Base-by-base conservation (phyloP, 148 eudicot species). In the Rhododendron kiyosumense region DNA sequence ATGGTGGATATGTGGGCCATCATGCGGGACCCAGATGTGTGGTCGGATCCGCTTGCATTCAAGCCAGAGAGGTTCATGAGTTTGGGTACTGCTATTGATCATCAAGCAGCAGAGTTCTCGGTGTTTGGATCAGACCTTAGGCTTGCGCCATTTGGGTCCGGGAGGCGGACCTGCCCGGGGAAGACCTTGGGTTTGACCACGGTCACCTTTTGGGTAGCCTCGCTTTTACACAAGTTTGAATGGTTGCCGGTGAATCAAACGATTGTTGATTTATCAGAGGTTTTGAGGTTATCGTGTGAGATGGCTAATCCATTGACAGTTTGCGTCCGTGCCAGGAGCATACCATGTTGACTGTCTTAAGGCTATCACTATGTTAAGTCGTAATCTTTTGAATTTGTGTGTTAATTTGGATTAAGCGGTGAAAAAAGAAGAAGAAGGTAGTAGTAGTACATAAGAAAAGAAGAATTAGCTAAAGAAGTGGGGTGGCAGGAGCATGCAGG, bases 71-170 rank as follows among this genome's bases (percentile, higher is more conserved):
- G 95, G 81, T 94, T 94, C 34, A 1, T 88, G 71, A 3, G 59
- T 34, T 69, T 65, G 0, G 63, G 46, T 59, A 8, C 69, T 63
- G 34, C 15, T 11, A 1, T 4, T 67, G 74, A 10, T 26, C 15
- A 13, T 69, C 18, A 69, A 1, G 34, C 34, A 13, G 12, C 20
- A 4, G 32, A 52, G 7, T 86, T 94, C 81, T 92, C 95, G 17
- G 87, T 93, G 11, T 59, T 91, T 24, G 96, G 97, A 36, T 93
- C 94, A 0, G 98, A 96, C 30, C 78, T 96, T 61, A 91, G 97
- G 88, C 90, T 96, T 0, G 98, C 98, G 0, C 98, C 98, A 0
- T 96, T 96, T 41, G 98, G 98, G 83, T 86, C 98, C 12, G 98
- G 98, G 1, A 45, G 98, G 36, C 79, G 98, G 88, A 79, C 88